Percentiles rank a stretch among this genome's conserved stretches.
Evolutionary conservation across 345 rosid genomes (phyloP).

Genomic region (Excoecaria agallocha): DNA sequence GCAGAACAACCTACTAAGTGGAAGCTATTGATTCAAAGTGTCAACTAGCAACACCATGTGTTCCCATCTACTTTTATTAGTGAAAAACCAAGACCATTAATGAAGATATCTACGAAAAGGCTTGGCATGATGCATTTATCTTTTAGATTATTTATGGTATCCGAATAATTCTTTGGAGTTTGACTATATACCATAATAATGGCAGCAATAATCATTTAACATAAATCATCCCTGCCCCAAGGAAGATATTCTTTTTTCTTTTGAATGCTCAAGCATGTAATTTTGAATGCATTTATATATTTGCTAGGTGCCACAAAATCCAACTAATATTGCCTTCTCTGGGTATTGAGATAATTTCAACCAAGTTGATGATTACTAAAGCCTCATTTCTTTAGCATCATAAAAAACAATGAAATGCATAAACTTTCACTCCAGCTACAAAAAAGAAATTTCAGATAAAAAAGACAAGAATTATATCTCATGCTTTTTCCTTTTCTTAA

Average conservation of each 20-base stretch:
- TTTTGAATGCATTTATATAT: background rate
- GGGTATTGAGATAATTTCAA: background rate
- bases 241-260: background rate
- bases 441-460: background rate
- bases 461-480: no score
- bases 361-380: slow-evolving; percentile 5
- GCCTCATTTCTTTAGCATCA: no score
- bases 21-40: background rate
- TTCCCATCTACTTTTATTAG: background rate
- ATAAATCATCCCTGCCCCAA: background rate
- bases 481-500: no score
- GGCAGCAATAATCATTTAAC: background rate
- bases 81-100: background rate
- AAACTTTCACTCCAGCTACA: no score
- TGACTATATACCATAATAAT: background rate
- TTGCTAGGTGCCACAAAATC: background rate
- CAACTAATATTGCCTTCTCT: background rate
- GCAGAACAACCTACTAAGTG: background rate
- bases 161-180: background rate
- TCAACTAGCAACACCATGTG: background rate
- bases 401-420: no score
- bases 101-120: background rate
- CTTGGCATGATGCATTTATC: background rate
- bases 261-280: background rate
- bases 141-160: background rate